phyloP scores from a whole-genome alignment of 129 eudicot species.

The Saposhnikovia divaricata region DNA sequence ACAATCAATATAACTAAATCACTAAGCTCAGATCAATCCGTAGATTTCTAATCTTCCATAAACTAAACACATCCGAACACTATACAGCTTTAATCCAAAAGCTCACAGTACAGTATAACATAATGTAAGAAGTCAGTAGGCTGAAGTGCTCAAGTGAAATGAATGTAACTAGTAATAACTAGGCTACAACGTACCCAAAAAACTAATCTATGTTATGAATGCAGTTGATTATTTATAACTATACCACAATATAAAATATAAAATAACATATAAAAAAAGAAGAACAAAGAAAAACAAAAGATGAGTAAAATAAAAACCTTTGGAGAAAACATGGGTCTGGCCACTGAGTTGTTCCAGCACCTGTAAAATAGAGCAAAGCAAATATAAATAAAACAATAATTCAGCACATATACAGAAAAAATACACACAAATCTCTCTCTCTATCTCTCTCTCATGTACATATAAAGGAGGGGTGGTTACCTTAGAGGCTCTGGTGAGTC shows the following conservation, averaged over 20 bases:
- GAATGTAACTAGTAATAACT: background rate
- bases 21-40: background rate
- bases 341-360: constrained; percentile 6
- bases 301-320: background rate
- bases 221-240: background rate
- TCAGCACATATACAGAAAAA: no score
- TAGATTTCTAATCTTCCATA: background rate
- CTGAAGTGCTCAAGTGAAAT: background rate
- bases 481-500: constrained; percentile 4
- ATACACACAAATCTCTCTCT: no score
- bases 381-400: no score
- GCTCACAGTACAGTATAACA: no score
- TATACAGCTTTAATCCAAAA: no score
- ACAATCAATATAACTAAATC: no score
- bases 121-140: no score
- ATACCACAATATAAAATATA: no score
- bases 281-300: fast-evolving
- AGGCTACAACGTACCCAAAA: no score
- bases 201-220: background rate
- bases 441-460: no score
- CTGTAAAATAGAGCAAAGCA: background rate
- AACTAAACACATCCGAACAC: no score
- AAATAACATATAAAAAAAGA: background rate
- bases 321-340: constrained; percentile 2
- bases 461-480: background rate